Base-by-base conservation (phyloP, 202 grass and related monocot genomes). In the Setaria viridis region DNA sequence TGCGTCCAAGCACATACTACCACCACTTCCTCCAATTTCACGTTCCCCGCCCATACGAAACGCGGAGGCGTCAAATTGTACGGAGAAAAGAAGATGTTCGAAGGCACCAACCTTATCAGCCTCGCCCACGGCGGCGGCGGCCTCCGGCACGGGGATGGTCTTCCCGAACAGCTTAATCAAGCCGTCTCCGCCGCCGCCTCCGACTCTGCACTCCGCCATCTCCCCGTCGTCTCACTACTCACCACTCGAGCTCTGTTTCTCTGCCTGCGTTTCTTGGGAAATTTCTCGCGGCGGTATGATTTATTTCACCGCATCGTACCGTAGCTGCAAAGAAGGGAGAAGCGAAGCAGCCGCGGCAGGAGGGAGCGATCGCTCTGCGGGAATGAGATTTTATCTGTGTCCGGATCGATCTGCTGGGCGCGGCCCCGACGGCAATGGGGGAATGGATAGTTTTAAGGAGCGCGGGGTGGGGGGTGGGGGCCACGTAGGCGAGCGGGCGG, bases 131-230 rank as follows among this genome's bases (percentile, higher is more conserved):
- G 54, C 60, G 16, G 63, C 85, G 7, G 45, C 58, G 39, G 60
- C 67, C 42, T 73, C 87, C 30, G 80, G 87, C 85, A 92, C 77
- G 35, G 89, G 89, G 67, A 95, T 95, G 64, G 89, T 98, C 95
- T 86, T 95, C 48, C 95, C 93, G 65, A 98, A 98, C 82, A 98
- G 88, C 88, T 95, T 98, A 14, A 98, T 95, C 70, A 87, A 74
- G 85, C 88, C 62, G 60, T 93, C 85, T 9, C 80, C 70, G 33
- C 48, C 83, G 35, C 67, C 53, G 11, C 49, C 66, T 21, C 14
- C 72, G 19, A 37, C 87, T 19, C 45, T 87, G 77, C 81, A 46
- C 76, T 43, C 78, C 77, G 67, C 86, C 85, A 82, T 86, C 75
- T 86, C 57, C 11, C 6, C 13, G 19, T 34, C 50, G 39, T 59